These are phyloP conservation scores for Orbilia javanica DNA, from an alignment of 2,329 filamentous ascomycete genomes.

Conservation along the genomic window DNA sequence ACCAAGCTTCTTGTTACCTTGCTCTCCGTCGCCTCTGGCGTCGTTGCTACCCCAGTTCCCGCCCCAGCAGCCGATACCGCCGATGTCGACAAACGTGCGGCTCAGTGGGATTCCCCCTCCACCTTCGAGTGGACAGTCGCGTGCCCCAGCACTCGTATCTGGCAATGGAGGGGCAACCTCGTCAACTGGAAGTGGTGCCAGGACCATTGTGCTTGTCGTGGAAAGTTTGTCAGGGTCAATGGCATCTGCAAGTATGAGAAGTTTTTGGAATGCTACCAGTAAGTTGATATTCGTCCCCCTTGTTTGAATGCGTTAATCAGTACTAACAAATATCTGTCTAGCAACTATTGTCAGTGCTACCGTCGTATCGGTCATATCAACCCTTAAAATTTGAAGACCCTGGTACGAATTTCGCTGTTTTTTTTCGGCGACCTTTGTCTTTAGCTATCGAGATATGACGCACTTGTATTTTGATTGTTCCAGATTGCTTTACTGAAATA, in stretches of 20 bases:
- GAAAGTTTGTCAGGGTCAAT: constrained; percentile 7
- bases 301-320: neutral
- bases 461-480: too few species aligned
- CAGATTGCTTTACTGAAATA: too few species aligned
- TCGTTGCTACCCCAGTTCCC: neutral
- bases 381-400: neutral
- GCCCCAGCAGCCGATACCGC: neutral
- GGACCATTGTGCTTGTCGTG: constrained; percentile 13
- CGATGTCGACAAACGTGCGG: neutral
- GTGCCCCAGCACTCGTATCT: neutral
- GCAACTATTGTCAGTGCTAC: constrained; percentile 33
- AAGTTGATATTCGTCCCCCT: neutral
- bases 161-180: constrained; percentile 12
- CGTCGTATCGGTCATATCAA: neutral
- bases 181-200: constrained; percentile 15
- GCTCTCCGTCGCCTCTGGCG: neutral
- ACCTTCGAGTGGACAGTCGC: neutral
- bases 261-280: constrained; percentile 36
- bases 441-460: neutral
- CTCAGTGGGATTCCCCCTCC: neutral
- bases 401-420: too few species aligned
- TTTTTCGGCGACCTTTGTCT: neutral
- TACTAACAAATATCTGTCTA: neutral
- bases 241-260: neutral
- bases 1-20: neutral